Evolutionary conservation across 805 yeast species (phyloP).

Genomic region (Kregervanrija fluxuum): DNA sequence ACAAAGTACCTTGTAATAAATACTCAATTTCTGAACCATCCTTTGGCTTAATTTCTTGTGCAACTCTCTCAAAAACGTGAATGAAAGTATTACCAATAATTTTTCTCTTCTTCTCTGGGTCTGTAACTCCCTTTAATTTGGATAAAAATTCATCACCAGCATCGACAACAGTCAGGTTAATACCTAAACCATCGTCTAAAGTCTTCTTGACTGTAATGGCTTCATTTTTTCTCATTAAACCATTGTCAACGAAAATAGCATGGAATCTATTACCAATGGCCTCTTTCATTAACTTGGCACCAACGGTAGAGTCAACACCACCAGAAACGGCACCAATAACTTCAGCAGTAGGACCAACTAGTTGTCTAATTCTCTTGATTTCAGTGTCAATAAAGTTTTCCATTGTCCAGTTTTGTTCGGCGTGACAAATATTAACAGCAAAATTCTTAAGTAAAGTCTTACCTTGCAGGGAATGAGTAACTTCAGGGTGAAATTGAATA

Average conservation of each 20-base stretch:
- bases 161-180: constrained; percentile 89
- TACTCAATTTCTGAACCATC: constrained; percentile 88
- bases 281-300: constrained; percentile 95
- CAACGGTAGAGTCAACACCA: constrained; percentile 99
- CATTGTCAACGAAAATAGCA: constrained; percentile 96
- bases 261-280: constrained; percentile 99
- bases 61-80: constrained; percentile 94
- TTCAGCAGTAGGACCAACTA: constrained; percentile 97
- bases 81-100: constrained; percentile 97
- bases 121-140: constrained; percentile 88
- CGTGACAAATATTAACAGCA: constrained; percentile 85
- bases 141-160: constrained; percentile 85
- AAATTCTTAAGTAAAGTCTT: constrained; percentile 82
- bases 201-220: constrained; percentile 84
- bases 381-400: constrained; percentile 95
- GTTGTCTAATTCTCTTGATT: constrained; percentile 80
- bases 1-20: constrained; percentile 92
- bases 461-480: constrained; percentile 91
- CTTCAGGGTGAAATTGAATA: constrained; percentile 99
- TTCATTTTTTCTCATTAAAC: constrained; percentile 94
- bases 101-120: constrained; percentile 98
- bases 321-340: constrained; percentile 99
- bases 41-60: constrained; percentile 82
- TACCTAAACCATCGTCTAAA: constrained; percentile 87
- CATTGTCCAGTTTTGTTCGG: constrained; percentile 93